Percentiles rank a stretch among this genome's conserved stretches.
Conservation (phyloP, 2,329 filamentous ascomycete species). For the Lasiodiplodia sp. region DNA sequence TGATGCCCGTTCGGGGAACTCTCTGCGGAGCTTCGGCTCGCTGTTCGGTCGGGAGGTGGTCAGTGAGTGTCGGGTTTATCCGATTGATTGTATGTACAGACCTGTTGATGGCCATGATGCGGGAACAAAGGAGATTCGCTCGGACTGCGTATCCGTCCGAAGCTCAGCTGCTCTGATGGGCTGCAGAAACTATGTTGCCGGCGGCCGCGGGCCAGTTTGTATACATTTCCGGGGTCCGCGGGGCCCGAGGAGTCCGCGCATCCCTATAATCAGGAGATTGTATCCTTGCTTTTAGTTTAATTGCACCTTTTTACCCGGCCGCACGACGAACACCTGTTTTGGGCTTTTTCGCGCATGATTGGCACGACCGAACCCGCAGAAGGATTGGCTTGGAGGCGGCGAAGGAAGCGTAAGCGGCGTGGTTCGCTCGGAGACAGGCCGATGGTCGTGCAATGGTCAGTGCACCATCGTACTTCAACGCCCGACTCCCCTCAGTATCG, state of each 20-base stretch:
- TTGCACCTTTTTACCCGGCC: neutral
- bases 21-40: neutral
- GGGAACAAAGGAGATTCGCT: neutral
- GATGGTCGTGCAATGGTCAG: neutral
- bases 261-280: neutral
- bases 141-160: neutral
- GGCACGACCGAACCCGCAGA: neutral
- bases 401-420: too few relatives aligned
- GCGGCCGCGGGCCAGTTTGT: conserved; percentile 7
- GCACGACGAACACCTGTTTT: neutral
- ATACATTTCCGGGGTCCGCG: conserved; percentile 11
- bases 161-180: neutral
- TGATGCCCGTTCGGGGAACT: neutral
- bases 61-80: neutral
- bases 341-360: neutral
- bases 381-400: neutral
- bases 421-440: neutral
- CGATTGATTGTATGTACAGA: too few relatives aligned
- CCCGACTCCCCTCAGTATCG: too few relatives aligned
- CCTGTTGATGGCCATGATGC: conserved; percentile 7
- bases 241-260: conserved; percentile 7
- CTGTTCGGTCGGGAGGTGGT: neutral
- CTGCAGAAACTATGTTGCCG: neutral
- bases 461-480: neutral
- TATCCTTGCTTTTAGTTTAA: neutral